Conservation (phyloP, 169 alveolate genomes). For the Babesia caballi region DNA sequence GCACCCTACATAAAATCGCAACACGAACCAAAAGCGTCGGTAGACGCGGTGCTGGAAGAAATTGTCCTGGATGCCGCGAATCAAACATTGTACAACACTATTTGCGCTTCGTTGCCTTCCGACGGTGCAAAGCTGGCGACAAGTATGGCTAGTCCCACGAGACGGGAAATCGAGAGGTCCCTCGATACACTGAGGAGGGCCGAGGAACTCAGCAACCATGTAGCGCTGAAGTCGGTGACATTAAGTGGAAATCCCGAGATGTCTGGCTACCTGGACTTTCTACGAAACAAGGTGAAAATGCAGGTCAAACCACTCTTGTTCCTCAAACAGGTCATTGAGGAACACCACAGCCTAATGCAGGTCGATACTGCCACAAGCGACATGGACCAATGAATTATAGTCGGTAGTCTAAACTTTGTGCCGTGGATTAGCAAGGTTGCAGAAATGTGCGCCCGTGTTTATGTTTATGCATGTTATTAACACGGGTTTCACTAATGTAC, state of each 20-base stretch:
- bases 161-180: not conserved
- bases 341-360: not conserved
- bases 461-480: too few species aligned
- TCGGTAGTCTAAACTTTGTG: too few species aligned
- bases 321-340: constrained; percentile 27
- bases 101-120: not conserved
- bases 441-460: too few species aligned
- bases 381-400: not conserved
- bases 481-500: too few species aligned
- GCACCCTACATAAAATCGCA: not conserved
- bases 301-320: constrained; percentile 26
- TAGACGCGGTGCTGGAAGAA: constrained; percentile 8
- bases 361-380: not conserved
- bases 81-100: not conserved
- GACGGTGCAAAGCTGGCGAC: not conserved
- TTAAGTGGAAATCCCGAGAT: not conserved
- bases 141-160: not conserved
- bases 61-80: not conserved
- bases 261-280: not conserved
- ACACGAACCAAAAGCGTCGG: not conserved
- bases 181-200: constrained; percentile 2
- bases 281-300: constrained; percentile 7
- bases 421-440: too few species aligned
- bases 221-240: not conserved
- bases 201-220: constrained; percentile 6